Percentiles rank a stretch among this genome's conserved stretches.
Conservation (phyloP, 2,329 filamentous ascomycete species). For the Aspergillus niger region DNA sequence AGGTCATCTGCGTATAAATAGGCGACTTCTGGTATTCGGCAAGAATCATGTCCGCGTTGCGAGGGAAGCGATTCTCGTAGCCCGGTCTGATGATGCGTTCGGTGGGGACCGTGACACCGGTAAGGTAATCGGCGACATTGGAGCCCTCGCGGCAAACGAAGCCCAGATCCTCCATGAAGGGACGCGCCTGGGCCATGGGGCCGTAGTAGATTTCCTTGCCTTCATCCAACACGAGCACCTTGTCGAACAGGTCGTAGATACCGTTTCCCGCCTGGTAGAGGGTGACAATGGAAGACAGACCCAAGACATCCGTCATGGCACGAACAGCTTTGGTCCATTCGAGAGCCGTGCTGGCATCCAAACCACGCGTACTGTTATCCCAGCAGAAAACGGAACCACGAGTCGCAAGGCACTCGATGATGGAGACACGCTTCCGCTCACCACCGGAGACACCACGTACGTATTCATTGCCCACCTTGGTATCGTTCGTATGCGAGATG, state of each 20-base stretch:
- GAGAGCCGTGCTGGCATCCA: slow-evolving; percentile 66
- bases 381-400: slow-evolving; percentile 63
- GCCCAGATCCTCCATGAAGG: slow-evolving; percentile 66
- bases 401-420: slow-evolving; percentile 64
- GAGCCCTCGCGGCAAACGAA: slow-evolving; percentile 64
- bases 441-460: slow-evolving; percentile 69
- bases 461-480: slow-evolving; percentile 68
- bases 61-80: slow-evolving; percentile 48
- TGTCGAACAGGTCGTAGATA: slow-evolving; percentile 71
- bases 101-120: slow-evolving; percentile 62
- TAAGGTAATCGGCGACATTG: slow-evolving; percentile 67
- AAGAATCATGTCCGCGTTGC: slow-evolving; percentile 48
- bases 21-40: slow-evolving; percentile 55
- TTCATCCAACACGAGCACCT: slow-evolving; percentile 67
- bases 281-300: slow-evolving; percentile 63
- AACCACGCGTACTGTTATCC: slow-evolving; percentile 67
- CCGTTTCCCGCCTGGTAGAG: slow-evolving; percentile 71
- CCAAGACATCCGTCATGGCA: slow-evolving; percentile 64
- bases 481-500: slow-evolving; percentile 62
- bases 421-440: slow-evolving; percentile 69
- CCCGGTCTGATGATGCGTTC: slow-evolving; percentile 49
- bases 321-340: slow-evolving; percentile 64
- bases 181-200: slow-evolving; percentile 57
- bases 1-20: slow-evolving; percentile 54
- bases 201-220: slow-evolving; percentile 69